Evolutionary conservation across 345 rosid species (phyloP).

Genomic region (Boechera retrofracta): DNA sequence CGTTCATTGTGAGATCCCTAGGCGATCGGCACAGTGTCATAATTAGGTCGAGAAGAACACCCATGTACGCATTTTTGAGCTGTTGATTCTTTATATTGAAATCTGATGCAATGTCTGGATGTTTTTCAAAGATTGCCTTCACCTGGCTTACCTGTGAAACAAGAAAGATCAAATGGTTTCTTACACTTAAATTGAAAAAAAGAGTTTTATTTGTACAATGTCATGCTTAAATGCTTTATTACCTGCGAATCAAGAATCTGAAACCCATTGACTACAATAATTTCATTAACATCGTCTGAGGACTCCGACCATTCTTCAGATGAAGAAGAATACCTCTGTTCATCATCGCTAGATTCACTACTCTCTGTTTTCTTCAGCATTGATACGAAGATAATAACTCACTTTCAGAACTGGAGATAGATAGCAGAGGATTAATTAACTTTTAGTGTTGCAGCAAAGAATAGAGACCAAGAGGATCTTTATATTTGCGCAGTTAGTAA

Average conservation of each 20-base stretch:
- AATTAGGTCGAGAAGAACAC: constrained; percentile 42
- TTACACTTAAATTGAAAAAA: background rate
- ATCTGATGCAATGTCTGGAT: constrained; percentile 40
- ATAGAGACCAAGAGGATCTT: constrained; percentile 10
- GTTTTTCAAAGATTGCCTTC: constrained; percentile 36
- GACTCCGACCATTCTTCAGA: constrained; percentile 46
- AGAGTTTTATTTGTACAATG: background rate
- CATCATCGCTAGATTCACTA: constrained; percentile 37
- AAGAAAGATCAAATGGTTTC: background rate
- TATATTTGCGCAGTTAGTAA: constrained; percentile 22
- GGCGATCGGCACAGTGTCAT: constrained; percentile 36
- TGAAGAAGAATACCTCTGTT: constrained; percentile 37
- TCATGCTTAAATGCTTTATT: constrained; percentile 12
- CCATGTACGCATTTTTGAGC: constrained; percentile 45
- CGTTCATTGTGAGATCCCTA: constrained; percentile 28
- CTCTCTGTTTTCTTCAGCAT: constrained; percentile 23
- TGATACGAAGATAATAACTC: background rate
- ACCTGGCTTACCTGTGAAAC: constrained; percentile 38
- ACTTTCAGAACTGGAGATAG: background rate
- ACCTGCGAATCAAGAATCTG: constrained; percentile 41
- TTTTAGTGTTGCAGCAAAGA: background rate
- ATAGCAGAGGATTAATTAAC: background rate
- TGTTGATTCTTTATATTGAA: constrained; percentile 38
- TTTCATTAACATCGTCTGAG: constrained; percentile 32
- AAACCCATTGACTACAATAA: constrained; percentile 40